These are phyloP conservation scores for Bimuria novae-zelandiae DNA, from an alignment of 2,329 filamentous ascomycete species.

Conservation along the genomic window DNA sequence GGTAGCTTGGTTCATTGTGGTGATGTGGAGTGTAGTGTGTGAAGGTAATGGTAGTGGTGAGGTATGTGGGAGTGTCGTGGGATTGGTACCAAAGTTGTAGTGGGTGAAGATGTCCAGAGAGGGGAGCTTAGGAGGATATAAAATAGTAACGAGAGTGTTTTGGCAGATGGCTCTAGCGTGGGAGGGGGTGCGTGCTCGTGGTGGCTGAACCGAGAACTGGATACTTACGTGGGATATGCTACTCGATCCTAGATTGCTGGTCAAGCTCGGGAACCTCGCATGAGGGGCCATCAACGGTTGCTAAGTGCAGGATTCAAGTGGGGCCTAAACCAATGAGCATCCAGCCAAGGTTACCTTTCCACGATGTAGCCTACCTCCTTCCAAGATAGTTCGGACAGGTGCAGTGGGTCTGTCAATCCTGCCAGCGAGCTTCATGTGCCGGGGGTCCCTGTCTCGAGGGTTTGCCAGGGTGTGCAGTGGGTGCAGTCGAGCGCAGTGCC, in stretches of 20 bases:
- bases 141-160: constrained; percentile 18
- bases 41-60: constrained; percentile 9
- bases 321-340: constrained; percentile 23
- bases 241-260: constrained; percentile 15
- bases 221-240: constrained; percentile 33
- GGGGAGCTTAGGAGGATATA: constrained; percentile 16
- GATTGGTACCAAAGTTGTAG: constrained; percentile 8
- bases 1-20: constrained; percentile 23
- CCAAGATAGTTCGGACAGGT: constrained; percentile 23
- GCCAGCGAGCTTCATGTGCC: constrained; percentile 16
- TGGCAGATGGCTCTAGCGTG: constrained; percentile 21
- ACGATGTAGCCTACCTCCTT: constrained; percentile 23
- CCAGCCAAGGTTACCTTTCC: constrained; percentile 22
- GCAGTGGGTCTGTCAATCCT: constrained; percentile 20
- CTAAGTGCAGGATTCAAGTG: constrained; percentile 30
- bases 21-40: background rate
- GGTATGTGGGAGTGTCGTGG: constrained; percentile 1
- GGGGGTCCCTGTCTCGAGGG: constrained; percentile 19
- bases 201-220: constrained; percentile 26
- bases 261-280: constrained; percentile 24
- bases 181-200: constrained; percentile 8
- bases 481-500: constrained; percentile 27
- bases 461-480: constrained; percentile 21
- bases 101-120: constrained; percentile 11
- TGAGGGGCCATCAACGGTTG: constrained; percentile 28